Base-by-base conservation (phyloP, 805 yeast genomes). In the Starmerella etchellsii region DNA sequence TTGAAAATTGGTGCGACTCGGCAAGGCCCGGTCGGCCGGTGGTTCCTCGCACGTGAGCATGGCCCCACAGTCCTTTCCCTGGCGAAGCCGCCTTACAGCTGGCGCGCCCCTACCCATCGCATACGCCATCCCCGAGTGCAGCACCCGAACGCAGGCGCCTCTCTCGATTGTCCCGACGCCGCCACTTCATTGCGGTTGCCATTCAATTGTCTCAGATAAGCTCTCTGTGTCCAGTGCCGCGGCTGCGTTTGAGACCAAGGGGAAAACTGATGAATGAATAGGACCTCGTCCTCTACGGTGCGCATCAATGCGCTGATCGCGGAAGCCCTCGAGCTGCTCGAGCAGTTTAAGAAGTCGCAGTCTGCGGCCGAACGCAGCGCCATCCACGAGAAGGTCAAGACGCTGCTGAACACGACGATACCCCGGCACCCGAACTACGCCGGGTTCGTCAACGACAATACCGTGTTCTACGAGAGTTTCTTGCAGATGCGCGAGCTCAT, bases 371-470 rank as follows among this genome's bases (percentile, higher is more conserved):
- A 39, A 29, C 40, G 43, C 26, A 15, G 34, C n/a, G 36, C 30
- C 16, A 20, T 21, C 33, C 38, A 33, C 21, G 42, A 41, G 21
- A 34, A 33, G 20, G 49, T 41, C 21, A 38, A 42, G 23, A 34
- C 26, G 10, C 18, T 44, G n/a, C 43, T 44, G 21, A 19, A 20
- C 36, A 20, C 23, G n/a, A 26, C 22, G n/a, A 40, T 48, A 14
- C 49, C 49, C n/a, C 26, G 26, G 10, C 26, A 40, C 26, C 41
- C 49, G 9, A 43, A 42, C 30, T 42, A 25, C 27, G 22, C 40
- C 22, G 38, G 33, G 21, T 29, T 37, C 25, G 35, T 27, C 23
- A 30, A 15, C 26, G 25, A 16, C 34, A 26, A 33, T 24, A 31
- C 39, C 40, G 43, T 36, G 22, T 48, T 39, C 37, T 44, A 38